These are phyloP conservation scores for Pseudonitzschia delicatissima DNA, from an alignment of 108 stramenopile species.

Conservation along the genomic window DNA sequence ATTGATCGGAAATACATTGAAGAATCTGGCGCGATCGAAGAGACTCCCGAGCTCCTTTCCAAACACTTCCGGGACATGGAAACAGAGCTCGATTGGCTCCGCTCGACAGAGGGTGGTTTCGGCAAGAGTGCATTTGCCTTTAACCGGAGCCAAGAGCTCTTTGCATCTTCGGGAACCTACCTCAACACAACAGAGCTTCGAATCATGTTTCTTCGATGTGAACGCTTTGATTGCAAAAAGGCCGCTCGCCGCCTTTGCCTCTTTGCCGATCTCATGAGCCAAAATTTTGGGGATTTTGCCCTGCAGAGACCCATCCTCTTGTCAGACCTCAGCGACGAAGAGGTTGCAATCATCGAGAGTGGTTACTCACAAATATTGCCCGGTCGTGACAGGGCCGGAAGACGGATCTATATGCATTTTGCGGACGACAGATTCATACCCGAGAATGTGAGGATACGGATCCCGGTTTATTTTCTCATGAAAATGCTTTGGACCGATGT, in stretches of 20 bases:
- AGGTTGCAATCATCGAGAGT: not conserved
- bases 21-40: too few species aligned
- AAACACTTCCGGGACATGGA: too few species aligned
- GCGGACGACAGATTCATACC: not conserved
- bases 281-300: not conserved
- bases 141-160: not conserved
- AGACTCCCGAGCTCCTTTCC: too few species aligned
- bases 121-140: too few species aligned
- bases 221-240: conserved; percentile 28
- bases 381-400: conserved; percentile 5
- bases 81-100: too few species aligned
- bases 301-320: not conserved
- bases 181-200: conserved; percentile 8
- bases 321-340: not conserved
- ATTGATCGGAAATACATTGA: too few species aligned
- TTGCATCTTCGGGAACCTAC: not conserved
- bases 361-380: not conserved
- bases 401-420: conserved; percentile 2
- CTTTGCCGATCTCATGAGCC: conserved; percentile 13
- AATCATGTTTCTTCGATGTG: conserved; percentile 37
- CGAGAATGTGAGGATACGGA: not conserved
- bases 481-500: conserved; percentile 1
- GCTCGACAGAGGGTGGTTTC: too few species aligned
- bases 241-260: conserved; percentile 30
- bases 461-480: not conserved